Conservation (phyloP, 2,329 filamentous ascomycete species). For the Akanthomyces lecanii region DNA sequence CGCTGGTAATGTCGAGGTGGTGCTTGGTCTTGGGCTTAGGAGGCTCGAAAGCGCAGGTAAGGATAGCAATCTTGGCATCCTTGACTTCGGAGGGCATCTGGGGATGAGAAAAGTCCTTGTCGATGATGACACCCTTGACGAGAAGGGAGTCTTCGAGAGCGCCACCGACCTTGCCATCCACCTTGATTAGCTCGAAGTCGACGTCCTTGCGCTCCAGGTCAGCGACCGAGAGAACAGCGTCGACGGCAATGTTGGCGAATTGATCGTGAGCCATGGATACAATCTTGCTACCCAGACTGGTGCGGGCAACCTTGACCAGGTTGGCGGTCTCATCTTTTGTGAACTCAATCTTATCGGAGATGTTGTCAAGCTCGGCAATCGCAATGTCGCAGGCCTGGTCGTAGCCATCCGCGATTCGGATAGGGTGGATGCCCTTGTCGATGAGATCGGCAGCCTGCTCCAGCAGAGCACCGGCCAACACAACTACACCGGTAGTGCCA, state of each 20-base stretch:
- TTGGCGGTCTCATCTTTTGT: conserved; percentile 75
- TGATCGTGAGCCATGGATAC: conserved; percentile 98
- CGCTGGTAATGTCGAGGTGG: conserved; percentile 93
- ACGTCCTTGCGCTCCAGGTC: conserved; percentile 96
- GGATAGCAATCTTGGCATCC: conserved; percentile 94
- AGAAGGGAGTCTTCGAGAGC: conserved; percentile 88
- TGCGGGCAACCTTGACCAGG: conserved; percentile 90
- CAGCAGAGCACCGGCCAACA: conserved; percentile 86
- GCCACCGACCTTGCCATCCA: conserved; percentile 96
- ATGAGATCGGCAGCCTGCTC: conserved; percentile 97
- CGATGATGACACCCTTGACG: conserved; percentile 96
- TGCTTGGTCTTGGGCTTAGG: conserved; percentile 99
- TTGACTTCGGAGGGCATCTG: conserved; percentile 96
- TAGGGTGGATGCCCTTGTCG: conserved; percentile 99
- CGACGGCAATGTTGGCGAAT: conserved; percentile 94
- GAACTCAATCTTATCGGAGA: conserved; percentile 89
- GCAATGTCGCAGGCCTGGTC: conserved; percentile 97
- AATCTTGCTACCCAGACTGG: conserved; percentile 96
- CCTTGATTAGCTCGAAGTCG: conserved; percentile 98
- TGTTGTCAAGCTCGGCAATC: conserved; percentile 84
- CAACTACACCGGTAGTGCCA: conserved; percentile 95
- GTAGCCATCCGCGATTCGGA: conserved; percentile 96
- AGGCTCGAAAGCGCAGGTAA: conserved; percentile 97
- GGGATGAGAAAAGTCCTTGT: conserved; percentile 99
- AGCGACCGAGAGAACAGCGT: conserved; percentile 93